A percentile compares a stretch with the other conserved stretches of the same genome.
Conservation (phyloP, 2,329 filamentous ascomycete species). For the Bimuria novae-zelandiae region DNA sequence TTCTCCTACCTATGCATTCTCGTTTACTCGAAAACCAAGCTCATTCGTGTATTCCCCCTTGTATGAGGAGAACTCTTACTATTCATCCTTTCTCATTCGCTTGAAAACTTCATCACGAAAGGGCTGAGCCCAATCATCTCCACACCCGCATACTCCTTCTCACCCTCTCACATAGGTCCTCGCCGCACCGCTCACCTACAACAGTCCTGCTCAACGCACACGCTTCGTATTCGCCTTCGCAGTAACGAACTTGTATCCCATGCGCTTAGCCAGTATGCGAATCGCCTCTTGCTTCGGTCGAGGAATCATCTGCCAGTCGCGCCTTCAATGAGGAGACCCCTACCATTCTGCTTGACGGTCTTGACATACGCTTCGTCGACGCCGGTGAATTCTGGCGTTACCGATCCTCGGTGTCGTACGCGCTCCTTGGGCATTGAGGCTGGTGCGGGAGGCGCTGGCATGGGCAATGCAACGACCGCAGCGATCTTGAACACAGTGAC, state of each 20-base stretch:
- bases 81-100: too few species aligned
- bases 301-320: not conserved
- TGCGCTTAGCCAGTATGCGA: not conserved
- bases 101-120: too few species aligned
- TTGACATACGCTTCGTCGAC: not conserved
- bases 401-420: not conserved
- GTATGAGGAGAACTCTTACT: too few species aligned
- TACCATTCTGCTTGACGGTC: constrained; percentile 7
- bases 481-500: too few species aligned
- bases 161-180: too few species aligned
- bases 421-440: not conserved
- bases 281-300: not conserved
- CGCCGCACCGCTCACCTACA: not conserved
- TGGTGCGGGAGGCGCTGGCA: not conserved
- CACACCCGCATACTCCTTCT: too few species aligned
- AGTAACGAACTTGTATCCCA: not conserved
- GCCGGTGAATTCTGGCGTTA: not conserved
- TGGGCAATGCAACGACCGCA: not conserved
- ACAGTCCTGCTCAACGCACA: too few species aligned
- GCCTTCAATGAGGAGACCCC: constrained; percentile 1
- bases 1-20: too few species aligned
- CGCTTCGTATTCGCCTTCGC: not conserved
- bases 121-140: not conserved
- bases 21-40: too few species aligned
- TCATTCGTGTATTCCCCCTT: too few species aligned